Base-by-base conservation (phyloP, 106 monocot species). In the Dioscorea alata region DNA sequence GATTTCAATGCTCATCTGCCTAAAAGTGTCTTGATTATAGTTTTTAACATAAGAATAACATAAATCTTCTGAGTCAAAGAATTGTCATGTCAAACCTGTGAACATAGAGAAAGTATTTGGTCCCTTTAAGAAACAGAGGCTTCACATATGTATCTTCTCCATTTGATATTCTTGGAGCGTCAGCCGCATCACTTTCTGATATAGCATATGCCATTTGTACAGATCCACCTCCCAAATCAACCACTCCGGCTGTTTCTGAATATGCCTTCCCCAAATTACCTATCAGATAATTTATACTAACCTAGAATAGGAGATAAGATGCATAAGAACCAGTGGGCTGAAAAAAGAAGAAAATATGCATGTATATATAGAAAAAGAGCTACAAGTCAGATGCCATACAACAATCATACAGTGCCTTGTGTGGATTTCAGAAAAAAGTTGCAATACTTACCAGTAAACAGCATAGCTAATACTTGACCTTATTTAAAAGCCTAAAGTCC, bases 171-270 rank as follows among this genome's bases (percentile, higher is more conserved):
- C 64, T 74, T 20, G 85, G 83, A 64, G 89, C 79, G 35, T 78
- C 73, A 50, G 60, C 67, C 72, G 89, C 85, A 66, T 82, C 89
- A 61, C 78, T 64, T 72, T 90, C 83, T 58, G 89, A 85, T 14
- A 90, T 90, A 18, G 89, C 89, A 77, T 90, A 90, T 48, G 89
- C 85, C 89, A 90, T 90, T 70, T 90, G 89, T 10, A 90, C 89
- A 60, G 89, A 90, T 2, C 89, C 89, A 57, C 89, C 89, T 23
- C 89, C 85, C 21, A 90, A 58, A 69, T 90, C 89, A 61, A 90
- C 89, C 15, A 90, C 85, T 69, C 89, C 89, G 48, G 83, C 89
- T 53, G 89, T 90, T 18, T 75, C 49, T 59, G 75, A 53, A 61
- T 90, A 82, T 33, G 59, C 58, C 58, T 85, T 90, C 21, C 89